Evolutionary conservation across 23 red algal species (phyloP).

Genomic region (Gracilariopsis chorda): DNA sequence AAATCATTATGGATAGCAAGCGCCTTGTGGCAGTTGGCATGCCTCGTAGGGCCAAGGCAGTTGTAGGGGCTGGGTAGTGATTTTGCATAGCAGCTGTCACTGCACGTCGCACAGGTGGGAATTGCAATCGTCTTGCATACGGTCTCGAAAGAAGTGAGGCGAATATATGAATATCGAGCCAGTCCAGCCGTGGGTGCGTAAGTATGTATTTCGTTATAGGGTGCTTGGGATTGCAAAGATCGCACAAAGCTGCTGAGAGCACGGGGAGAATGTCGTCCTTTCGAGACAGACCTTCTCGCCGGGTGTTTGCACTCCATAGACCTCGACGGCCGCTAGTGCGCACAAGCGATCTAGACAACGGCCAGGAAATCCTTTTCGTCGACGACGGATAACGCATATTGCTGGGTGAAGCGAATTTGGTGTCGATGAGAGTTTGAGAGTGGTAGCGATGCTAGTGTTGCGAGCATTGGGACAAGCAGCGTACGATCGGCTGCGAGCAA

Average conservation of each 20-base stretch:
- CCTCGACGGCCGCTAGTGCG: background rate
- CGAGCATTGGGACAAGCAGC: slow-evolving; percentile 38
- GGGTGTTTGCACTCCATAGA: slow-evolving; percentile 2
- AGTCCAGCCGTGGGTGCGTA: background rate
- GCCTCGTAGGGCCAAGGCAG: background rate
- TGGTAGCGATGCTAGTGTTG: slow-evolving; percentile 31
- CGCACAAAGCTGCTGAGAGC: slow-evolving; percentile 2
- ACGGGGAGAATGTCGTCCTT: slow-evolving; percentile 17
- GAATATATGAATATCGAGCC: slow-evolving; percentile 21
- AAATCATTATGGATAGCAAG: background rate
- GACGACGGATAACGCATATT: slow-evolving; percentile 25
- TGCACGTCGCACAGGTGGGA: background rate
- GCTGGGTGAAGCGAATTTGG: slow-evolving; percentile 33
- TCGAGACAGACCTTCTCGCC: slow-evolving; percentile 1
- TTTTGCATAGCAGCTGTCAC: slow-evolving; percentile 5
- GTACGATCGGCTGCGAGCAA: slow-evolving; percentile 37
- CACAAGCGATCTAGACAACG: slow-evolving; percentile 31
- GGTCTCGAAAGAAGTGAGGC: slow-evolving; percentile 17
- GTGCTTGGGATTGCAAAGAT: slow-evolving; percentile 18
- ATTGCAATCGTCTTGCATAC: slow-evolving; percentile 1
- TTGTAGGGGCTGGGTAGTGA: background rate
- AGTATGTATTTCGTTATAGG: slow-evolving; percentile 25
- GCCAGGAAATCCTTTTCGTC: slow-evolving; percentile 42
- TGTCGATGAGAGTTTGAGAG: slow-evolving; percentile 18
- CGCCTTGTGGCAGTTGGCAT: slow-evolving; percentile 8